A percentile compares a stretch with the other conserved stretches of the same genome.
Evolutionary conservation across 1,284 basidiomycete genomes (phyloP).

Genomic region (Malassezia psittaci): DNA sequence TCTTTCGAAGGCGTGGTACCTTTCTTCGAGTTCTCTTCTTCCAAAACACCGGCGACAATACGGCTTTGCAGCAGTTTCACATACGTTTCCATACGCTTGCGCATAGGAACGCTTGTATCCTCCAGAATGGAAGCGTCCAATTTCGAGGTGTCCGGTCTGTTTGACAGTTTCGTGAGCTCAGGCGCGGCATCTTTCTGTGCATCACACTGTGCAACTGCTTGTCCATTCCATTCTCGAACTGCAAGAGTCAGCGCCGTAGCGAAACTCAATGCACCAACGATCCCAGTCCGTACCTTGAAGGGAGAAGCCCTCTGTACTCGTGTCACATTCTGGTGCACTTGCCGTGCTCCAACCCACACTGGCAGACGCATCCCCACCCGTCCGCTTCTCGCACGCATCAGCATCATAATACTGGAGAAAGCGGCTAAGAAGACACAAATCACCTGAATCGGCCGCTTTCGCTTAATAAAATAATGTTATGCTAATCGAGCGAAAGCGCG

Average conservation of each 20-base stretch:
- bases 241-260: constrained; percentile 7
- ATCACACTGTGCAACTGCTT: background rate
- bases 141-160: constrained; percentile 32
- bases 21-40: constrained; percentile 57
- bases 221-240: background rate
- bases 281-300: background rate
- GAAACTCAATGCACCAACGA: background rate
- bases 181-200: background rate
- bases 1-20: constrained; percentile 33
- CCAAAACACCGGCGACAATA: constrained; percentile 70
- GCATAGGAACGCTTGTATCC: constrained; percentile 47
- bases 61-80: constrained; percentile 68
- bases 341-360: no score
- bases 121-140: constrained; percentile 28
- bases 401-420: no score
- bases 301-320: no score
- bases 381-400: no score
- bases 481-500: no score
- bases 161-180: constrained; percentile 6
- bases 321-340: no score
- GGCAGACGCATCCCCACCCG: no score
- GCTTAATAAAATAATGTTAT: no score
- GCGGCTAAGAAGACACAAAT: background rate
- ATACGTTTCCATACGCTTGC: constrained; percentile 67
- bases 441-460: background rate